Evolutionary conservation across 176 grass and related monocot species (phyloP).

Genomic region (Aegilops bicornis): DNA sequence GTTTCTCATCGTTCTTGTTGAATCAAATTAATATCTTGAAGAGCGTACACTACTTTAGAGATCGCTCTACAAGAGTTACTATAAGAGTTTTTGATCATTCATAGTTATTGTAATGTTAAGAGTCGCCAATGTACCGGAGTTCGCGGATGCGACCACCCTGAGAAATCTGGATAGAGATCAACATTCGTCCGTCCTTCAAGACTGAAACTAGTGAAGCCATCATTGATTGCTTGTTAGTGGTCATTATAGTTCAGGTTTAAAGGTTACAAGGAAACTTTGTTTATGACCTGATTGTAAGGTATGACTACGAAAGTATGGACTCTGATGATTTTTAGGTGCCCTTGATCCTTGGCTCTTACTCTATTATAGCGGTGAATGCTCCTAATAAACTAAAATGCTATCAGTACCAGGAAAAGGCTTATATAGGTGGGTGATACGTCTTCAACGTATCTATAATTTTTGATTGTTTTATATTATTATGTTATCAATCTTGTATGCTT

Average conservation of each 20-base stretch:
- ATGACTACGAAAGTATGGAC: too few species aligned
- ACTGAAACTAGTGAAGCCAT: neutral
- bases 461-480: too few species aligned
- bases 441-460: too few species aligned
- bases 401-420: too few species aligned
- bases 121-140: neutral
- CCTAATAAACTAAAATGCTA: too few species aligned
- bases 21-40: neutral
- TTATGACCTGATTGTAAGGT: neutral
- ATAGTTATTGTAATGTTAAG: neutral
- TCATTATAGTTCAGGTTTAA: neutral
- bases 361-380: too few species aligned
- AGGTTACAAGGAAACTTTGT: neutral
- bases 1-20: neutral
- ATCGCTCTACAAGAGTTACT: neutral
- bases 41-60: neutral
- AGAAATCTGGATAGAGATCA: neutral
- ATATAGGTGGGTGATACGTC: too few species aligned
- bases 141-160: neutral
- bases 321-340: neutral
- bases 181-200: neutral
- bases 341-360: neutral
- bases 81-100: neutral
- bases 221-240: neutral
- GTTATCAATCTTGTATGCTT: too few species aligned